Evolutionary conservation across 2,329 filamentous ascomycete species (phyloP).

Genomic region (Penicillium rolfsii): DNA sequence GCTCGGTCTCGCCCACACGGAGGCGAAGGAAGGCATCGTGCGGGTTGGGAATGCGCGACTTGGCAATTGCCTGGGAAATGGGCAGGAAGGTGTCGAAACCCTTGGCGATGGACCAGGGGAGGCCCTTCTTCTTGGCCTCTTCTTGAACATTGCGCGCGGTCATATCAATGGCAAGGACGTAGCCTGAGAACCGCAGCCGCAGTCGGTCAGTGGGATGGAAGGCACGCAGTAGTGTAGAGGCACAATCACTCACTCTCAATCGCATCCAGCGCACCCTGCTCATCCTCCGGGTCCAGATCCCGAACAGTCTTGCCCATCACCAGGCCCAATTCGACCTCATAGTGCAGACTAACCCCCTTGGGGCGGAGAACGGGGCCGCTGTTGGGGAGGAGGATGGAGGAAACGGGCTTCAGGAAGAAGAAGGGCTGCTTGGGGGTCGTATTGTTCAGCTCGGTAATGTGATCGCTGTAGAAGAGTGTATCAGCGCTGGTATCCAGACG

Average conservation of each 20-base stretch:
- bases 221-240: background rate
- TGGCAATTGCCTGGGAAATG: constrained; percentile 78
- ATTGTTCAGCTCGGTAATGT: constrained; percentile 90
- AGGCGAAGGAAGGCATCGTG: constrained; percentile 87
- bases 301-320: constrained; percentile 80
- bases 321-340: constrained; percentile 91
- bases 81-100: constrained; percentile 98
- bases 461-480: constrained; percentile 64
- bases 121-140: constrained; percentile 93
- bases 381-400: constrained; percentile 78
- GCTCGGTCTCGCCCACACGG: constrained; percentile 75
- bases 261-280: constrained; percentile 74
- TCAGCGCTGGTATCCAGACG: background rate
- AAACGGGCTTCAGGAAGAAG: constrained; percentile 96
- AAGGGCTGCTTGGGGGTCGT: constrained; percentile 90
- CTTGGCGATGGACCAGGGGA: constrained; percentile 95
- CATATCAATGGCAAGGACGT: constrained; percentile 94
- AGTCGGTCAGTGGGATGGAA: background rate
- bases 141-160: constrained; percentile 94
- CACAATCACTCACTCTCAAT: constrained; percentile 67
- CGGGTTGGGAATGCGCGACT: constrained; percentile 78
- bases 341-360: constrained; percentile 82
- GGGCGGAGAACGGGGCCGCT: constrained; percentile 81
- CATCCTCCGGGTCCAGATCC: constrained; percentile 75
- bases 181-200: constrained; percentile 57